Evolutionary conservation across 2,329 filamentous ascomycete genomes (phyloP).

Genomic region (Pestalotiopsis sp.): DNA sequence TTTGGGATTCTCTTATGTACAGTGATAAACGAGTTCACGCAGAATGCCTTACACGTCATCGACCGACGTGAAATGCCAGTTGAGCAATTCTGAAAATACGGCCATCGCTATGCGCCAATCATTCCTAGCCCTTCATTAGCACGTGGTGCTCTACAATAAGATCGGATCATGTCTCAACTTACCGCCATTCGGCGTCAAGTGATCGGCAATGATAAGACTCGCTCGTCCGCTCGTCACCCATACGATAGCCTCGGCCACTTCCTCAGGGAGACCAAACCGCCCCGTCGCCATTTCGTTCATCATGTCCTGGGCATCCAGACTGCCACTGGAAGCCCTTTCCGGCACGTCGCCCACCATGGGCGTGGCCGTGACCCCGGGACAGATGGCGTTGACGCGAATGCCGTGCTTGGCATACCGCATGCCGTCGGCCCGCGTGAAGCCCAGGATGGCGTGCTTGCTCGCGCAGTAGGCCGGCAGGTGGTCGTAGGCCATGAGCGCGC

Average conservation of each 20-base stretch:
- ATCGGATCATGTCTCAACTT: background rate
- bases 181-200: background rate
- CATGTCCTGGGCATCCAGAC: background rate
- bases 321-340: background rate
- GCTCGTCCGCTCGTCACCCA: background rate
- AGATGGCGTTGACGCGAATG: background rate
- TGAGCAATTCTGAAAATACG: too few relatives aligned
- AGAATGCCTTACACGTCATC: too few relatives aligned
- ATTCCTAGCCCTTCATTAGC: background rate
- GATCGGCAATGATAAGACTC: background rate
- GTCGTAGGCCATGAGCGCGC: background rate
- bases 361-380: background rate
- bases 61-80: too few relatives aligned
- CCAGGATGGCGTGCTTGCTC: background rate
- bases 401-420: background rate
- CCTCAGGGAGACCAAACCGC: background rate
- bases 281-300: background rate
- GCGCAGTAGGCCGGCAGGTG: background rate
- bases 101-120: background rate
- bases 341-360: background rate
- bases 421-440: background rate
- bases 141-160: background rate
- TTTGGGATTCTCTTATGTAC: too few relatives aligned
- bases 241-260: background rate
- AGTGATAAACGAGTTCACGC: too few relatives aligned